Base-by-base conservation (phyloP, 441 rosid species). In the Jatropha podagrica region DNA sequence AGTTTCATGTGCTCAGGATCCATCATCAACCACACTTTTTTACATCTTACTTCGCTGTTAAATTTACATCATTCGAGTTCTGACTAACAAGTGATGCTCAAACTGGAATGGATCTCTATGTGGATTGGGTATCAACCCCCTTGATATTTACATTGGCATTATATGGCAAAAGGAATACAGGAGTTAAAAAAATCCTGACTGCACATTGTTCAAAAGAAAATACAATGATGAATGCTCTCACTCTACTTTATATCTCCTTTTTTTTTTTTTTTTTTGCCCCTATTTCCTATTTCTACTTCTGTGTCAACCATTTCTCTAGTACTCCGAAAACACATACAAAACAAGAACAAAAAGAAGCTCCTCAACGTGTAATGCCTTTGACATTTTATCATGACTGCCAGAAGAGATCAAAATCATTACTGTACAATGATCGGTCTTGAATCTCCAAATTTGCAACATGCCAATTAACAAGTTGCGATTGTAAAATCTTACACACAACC, bases 401-500 rank as follows among this genome's bases (percentile, higher is more conserved):
- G 85, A 97, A 97, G 80, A 97, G 85, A 85, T 89, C 94, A 73
- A 81, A 92, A 86, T 91, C 92, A 69, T 85, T 86, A 80, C 98
- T 95, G 80, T 97, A 97, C 95, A 97, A 89, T 7, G 98, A 91
- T 80, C 97, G 96, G 83, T 97, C 99, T 86, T 97, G 99, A 78
- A 97, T 97, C 88, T 95, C 99, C 83, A 93, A 89, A 83, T 97
- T 93, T 1, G 97, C 98, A 59, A 95, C 89, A 78, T 95, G 99
- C 89, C 98, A 89, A 76, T 97, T 95, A 79, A 95, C 84, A 68
- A 95, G 98, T 80, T 93, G 98, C 9, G 99, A 90, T 72, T 97
- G 99, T 71, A 95, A 80, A 69, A 89, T 83, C 84, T 97, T 97
- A 86, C 99, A 97, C 32, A 93, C 68, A 68, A 97, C 97, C 79